Conservation (phyloP, 345 rosid species). For the Citropsis articulata region DNA sequence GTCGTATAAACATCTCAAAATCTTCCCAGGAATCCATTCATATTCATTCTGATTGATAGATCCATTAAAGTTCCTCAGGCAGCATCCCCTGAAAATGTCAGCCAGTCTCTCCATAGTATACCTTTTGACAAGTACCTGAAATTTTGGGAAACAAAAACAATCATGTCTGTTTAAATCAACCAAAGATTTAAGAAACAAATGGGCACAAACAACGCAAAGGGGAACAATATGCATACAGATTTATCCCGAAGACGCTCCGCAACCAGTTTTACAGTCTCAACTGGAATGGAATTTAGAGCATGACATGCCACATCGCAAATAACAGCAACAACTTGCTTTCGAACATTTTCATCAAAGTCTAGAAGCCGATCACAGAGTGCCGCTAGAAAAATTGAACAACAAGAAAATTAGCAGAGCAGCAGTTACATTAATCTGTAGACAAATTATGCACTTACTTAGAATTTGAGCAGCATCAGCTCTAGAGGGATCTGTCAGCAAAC, state of each 20-base stretch:
- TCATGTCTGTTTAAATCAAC: neutral
- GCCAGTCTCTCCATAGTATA: conserved; percentile 87
- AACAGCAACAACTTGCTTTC: conserved; percentile 92
- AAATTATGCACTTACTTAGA: conserved; percentile 48
- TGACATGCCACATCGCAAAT: conserved; percentile 78
- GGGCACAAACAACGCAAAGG: conserved; percentile 9
- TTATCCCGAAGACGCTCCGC: conserved; percentile 95
- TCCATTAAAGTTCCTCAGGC: conserved; percentile 47
- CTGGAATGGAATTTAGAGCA: conserved; percentile 59
- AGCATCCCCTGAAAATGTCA: conserved; percentile 69
- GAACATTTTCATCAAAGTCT: conserved; percentile 95
- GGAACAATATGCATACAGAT: conserved; percentile 59
- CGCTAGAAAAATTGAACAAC: conserved; percentile 46
- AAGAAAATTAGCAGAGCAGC: conserved; percentile 18
- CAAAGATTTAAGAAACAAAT: conserved; percentile 14
- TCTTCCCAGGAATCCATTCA: conserved; percentile 97
- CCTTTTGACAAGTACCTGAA: conserved; percentile 80
- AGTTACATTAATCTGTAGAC: conserved; percentile 15
- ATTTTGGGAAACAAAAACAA: conserved; percentile 14
- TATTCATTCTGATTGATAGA: conserved; percentile 44
- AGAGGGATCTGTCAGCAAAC: conserved; percentile 66
- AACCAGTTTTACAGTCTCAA: conserved; percentile 70
- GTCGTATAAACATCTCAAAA: conserved; percentile 90
- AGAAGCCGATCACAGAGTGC: conserved; percentile 92
- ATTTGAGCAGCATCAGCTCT: conserved; percentile 83